These are phyloP conservation scores for Pichia sp. DNA, from an alignment of 1,139 yeast species.

Conservation along the genomic window DNA sequence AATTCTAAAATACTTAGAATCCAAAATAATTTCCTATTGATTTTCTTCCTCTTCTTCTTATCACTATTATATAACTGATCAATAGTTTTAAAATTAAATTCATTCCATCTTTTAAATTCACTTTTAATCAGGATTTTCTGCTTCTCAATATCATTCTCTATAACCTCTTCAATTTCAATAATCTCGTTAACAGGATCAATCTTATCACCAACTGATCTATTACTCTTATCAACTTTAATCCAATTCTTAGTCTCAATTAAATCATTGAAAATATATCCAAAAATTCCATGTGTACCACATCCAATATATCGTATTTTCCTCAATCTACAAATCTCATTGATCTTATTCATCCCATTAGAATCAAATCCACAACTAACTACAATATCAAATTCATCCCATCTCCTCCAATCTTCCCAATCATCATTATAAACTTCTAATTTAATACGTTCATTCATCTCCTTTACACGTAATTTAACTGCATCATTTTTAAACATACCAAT, in stretches of 20 bases:
- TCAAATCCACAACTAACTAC: constrained; percentile 67
- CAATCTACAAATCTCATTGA: constrained; percentile 51
- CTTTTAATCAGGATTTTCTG: constrained; percentile 52
- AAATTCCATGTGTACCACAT: constrained; percentile 69
- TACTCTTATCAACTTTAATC: constrained; percentile 46
- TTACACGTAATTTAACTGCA: constrained; percentile 47
- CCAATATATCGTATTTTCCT: constrained; percentile 59
- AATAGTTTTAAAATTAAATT: constrained; percentile 25
- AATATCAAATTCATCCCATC: constrained; percentile 54
- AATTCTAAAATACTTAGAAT: constrained; percentile 48
- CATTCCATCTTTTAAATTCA: constrained; percentile 37
- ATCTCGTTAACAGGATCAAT: constrained; percentile 48
- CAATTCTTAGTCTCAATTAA: constrained; percentile 54
- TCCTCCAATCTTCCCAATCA: constrained; percentile 28
- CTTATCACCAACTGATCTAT: constrained; percentile 38
- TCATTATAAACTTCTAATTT: constrained; percentile 35
- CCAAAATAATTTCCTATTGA: constrained; percentile 57
- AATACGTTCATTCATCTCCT: constrained; percentile 75
- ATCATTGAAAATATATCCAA: constrained; percentile 77
- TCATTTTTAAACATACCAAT: constrained; percentile 50
- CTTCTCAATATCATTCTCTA: constrained; percentile 33
- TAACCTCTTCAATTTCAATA: constrained; percentile 36
- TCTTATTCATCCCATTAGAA: constrained; percentile 33
- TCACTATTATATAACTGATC: constrained; percentile 32
- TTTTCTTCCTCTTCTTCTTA: constrained; percentile 47